These are phyloP conservation scores for Rhizophora mangle DNA, from an alignment of 345 rosid genomes.

Conservation along the genomic window DNA sequence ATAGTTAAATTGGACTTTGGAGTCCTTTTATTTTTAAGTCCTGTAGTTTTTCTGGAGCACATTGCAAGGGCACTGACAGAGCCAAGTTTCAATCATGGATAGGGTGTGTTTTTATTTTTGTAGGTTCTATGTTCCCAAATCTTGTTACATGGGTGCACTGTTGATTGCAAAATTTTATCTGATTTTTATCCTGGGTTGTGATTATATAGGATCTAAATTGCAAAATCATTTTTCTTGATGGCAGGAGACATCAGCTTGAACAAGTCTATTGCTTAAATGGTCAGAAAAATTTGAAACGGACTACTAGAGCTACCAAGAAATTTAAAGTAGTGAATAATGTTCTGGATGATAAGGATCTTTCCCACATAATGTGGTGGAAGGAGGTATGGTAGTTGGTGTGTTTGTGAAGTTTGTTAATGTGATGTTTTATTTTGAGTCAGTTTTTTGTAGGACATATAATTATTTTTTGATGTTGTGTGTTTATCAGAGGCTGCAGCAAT, in stretches of 20 bases:
- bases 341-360: conserved; percentile 59
- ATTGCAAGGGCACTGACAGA: no score
- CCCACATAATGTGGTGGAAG: conserved; percentile 85
- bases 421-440: background rate
- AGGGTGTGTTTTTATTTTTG: no score
- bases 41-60: no score
- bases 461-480: background rate
- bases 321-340: conserved; percentile 35
- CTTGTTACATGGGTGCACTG: no score
- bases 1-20: no score
- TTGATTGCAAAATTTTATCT: background rate
- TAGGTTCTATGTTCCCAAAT: no score
- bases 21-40: no score
- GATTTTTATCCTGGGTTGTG: conserved; percentile 6
- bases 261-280: conserved; percentile 47
- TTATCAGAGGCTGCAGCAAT: conserved; percentile 68
- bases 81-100: no score
- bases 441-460: background rate
- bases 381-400: conserved; percentile 43
- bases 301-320: conserved; percentile 49
- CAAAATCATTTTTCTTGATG: conserved; percentile 9
- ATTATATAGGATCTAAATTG: background rate
- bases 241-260: conserved; percentile 36
- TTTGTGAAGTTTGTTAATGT: background rate
- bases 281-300: conserved; percentile 41